Percentiles rank a stretch among this genome's conserved stretches.
Evolutionary conservation across 371 early-diverging fungal species (phyloP).

Genomic region (Gilbertella persicaria): DNA sequence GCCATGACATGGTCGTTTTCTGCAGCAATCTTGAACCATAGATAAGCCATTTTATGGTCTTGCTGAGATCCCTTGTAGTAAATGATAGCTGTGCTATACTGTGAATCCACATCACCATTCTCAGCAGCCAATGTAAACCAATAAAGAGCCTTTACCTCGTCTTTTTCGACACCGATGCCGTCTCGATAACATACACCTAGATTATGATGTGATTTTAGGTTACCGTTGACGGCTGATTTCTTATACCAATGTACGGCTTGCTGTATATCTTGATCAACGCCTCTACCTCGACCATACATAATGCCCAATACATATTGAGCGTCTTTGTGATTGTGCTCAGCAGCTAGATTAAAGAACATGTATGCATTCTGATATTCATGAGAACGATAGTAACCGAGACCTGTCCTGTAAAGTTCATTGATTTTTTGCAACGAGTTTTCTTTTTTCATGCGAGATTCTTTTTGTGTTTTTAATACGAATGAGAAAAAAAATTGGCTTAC

Average conservation of each 20-base stretch:
- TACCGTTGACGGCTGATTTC: conserved; percentile 4
- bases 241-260: conserved; percentile 8
- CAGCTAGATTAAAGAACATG: neutral
- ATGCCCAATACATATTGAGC: conserved; percentile 5
- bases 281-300: conserved; percentile 10
- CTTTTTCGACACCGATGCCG: conserved; percentile 7
- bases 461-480: neutral
- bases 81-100: neutral
- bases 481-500: too few relatives aligned
- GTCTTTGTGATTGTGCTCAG: neutral
- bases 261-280: conserved; percentile 8
- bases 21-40: conserved; percentile 2
- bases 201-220: neutral
- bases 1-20: conserved; percentile 1
- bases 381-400: neutral
- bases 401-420: neutral
- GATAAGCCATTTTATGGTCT: neutral
- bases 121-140: conserved; percentile 6
- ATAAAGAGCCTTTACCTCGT: conserved; percentile 4
- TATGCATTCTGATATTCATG: neutral
- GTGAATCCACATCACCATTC: conserved; percentile 1
- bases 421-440: neutral
- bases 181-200: neutral
- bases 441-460: neutral
- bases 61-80: neutral